Evolutionary conservation across 1,139 yeast genomes (phyloP).

Genomic region (Wickerhamomyces sp.): DNA sequence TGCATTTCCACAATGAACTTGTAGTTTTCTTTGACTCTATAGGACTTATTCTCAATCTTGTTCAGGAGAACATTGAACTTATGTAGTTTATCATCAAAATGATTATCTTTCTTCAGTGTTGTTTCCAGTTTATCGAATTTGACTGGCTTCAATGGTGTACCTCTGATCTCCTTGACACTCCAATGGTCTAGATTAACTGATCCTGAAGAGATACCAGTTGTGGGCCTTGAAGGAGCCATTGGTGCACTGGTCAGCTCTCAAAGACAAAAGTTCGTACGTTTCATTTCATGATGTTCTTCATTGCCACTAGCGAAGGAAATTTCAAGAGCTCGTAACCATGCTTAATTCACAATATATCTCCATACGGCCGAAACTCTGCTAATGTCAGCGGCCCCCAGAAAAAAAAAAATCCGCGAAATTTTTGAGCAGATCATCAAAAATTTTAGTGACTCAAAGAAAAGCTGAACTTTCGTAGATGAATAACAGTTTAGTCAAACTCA

Average conservation of each 20-base stretch:
- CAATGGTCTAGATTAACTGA: not conserved
- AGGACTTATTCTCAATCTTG: slow-evolving; percentile 18
- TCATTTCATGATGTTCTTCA: too few relatives aligned
- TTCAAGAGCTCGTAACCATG: too few relatives aligned
- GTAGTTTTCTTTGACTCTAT: slow-evolving; percentile 7
- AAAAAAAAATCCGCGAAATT: not conserved
- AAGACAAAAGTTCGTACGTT: too few relatives aligned
- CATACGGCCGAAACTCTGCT: too few relatives aligned
- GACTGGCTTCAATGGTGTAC: slow-evolving; percentile 13
- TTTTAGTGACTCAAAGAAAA: not conserved
- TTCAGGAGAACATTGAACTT: slow-evolving; percentile 14
- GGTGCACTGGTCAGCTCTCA: too few relatives aligned
- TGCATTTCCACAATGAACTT: slow-evolving; percentile 3
- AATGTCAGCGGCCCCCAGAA: too few relatives aligned
- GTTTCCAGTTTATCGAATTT: slow-evolving; percentile 9
- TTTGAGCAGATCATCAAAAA: too few relatives aligned
- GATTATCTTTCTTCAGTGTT: slow-evolving; percentile 12
- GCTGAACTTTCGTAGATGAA: not conserved
- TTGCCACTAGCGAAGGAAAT: too few relatives aligned
- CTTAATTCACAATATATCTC: too few relatives aligned
- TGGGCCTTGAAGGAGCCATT: too few relatives aligned
- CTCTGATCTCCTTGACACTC: slow-evolving; percentile 16
- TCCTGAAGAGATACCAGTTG: not conserved
- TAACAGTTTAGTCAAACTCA: not conserved
- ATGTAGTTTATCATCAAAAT: slow-evolving; percentile 10